Percentiles rank a stretch among this genome's conserved stretches.
phyloP scores from a whole-genome alignment of 345 rosid genomes.

The Mercurialis annua region DNA sequence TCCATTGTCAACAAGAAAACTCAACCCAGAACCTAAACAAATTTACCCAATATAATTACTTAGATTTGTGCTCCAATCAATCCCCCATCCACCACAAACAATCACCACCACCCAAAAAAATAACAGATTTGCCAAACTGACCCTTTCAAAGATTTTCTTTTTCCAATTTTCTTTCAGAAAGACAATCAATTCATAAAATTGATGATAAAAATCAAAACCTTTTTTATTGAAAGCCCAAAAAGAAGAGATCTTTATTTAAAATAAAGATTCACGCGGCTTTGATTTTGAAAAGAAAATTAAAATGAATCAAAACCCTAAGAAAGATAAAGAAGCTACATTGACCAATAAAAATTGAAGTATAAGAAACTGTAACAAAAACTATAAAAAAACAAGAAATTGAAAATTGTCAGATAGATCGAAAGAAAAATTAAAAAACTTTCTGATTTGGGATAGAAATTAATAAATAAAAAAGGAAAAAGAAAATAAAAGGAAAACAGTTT shows the following conservation, averaged over 20 bases:
- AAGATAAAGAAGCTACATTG: slow-evolving; percentile 27
- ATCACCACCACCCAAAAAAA: slow-evolving; percentile 11
- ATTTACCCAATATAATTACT: background rate
- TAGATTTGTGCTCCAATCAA: slow-evolving; percentile 7
- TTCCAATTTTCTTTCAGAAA: background rate
- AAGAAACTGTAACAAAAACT: background rate
- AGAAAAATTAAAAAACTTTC: background rate
- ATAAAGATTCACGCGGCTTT: slow-evolving; percentile 17
- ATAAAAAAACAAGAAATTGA: background rate
- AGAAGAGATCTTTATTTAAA: slow-evolving; percentile 3
- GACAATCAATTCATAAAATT: slow-evolving; percentile 6
- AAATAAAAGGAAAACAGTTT: background rate
- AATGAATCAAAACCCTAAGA: slow-evolving; percentile 25
- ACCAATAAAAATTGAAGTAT: slow-evolving; percentile 17
- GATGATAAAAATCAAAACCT: background rate
- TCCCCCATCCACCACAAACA: background rate
- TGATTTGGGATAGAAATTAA: background rate
- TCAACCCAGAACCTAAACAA: background rate
- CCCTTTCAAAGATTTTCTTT: background rate
- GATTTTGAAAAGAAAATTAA: background rate
- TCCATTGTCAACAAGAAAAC: slow-evolving; percentile 15
- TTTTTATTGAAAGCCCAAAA: background rate
- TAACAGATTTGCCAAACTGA: slow-evolving; percentile 30
- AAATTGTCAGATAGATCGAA: background rate
- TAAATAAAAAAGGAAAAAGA: background rate